Base-by-base conservation (phyloP, 441 rosid genomes). In the Populus hybrid region DNA sequence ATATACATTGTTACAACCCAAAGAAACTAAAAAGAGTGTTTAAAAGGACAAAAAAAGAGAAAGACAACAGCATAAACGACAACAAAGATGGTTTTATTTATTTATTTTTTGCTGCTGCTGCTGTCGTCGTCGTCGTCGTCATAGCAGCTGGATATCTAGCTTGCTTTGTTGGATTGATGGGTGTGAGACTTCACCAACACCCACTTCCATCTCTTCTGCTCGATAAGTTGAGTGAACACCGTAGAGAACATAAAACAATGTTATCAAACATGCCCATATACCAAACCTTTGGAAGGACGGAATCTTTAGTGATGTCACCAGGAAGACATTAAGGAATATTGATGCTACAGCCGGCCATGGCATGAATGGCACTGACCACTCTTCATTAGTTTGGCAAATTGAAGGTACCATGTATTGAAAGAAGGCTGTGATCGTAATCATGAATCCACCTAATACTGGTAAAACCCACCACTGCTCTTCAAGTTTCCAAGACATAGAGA, bases 321-420 rank as follows among this genome's bases (percentile, higher is more conserved):
- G 94, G 78, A 94, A 90, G 30, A 91, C 85, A 74, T 89, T 94
- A 8, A 94, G 91, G 86, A 90, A 89, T 77, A 90, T 86, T 0
- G 97, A 93, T 2, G 86, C 72, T 3, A 91, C 94, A 0, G 97
- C 94, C 3, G 95, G 97, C 97, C 97, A 94, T 6, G 98, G 98
- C 98, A 94, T 94, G 59, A 89, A 76, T 8, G 98, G 97, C 35
- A 94, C 97, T 2, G 90, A 83, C 98, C 97, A 94, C 70, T 63
- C 74, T 66, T 82, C 89, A 32, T 74, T 73, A 6, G 84, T 30
- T 70, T 75, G 79, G 59, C 50, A 0, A 14, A 68, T 20, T 18
- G 35, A 77, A 14, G 90, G 87, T 18, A 82, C 77, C 76, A 50
- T 73, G 86, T 79, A 67, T 26, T 87, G 93, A 78, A 88, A 93